Conservation (phyloP, 83 land plant species). For the Thuja plicata region DNA sequence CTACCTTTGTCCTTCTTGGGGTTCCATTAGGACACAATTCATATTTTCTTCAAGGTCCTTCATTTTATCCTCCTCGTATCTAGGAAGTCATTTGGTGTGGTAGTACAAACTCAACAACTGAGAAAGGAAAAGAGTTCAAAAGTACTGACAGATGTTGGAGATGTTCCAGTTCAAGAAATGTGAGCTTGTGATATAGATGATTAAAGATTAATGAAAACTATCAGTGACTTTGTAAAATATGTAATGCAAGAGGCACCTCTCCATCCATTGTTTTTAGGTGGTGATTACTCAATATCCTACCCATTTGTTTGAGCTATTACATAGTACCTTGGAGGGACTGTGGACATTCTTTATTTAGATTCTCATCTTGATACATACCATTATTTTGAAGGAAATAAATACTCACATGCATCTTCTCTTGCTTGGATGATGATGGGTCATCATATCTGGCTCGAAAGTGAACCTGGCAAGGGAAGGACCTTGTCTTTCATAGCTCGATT, state of each 20-base stretch:
- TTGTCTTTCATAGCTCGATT: conserved; percentile 40
- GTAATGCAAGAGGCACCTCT: too few relatives aligned
- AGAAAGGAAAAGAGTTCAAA: too few relatives aligned
- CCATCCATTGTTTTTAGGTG: too few relatives aligned
- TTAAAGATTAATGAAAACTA: too few relatives aligned
- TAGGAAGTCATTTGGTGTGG: conserved; percentile 99
- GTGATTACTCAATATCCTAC: too few relatives aligned
- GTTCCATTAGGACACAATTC: conserved; percentile 99
- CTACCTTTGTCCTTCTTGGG: conserved; percentile 86
- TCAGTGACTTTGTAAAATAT: too few relatives aligned
- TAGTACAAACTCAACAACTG: conserved; percentile 93
- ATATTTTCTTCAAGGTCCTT: conserved; percentile 97
- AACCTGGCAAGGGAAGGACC: conserved; percentile 45
- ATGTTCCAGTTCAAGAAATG: too few relatives aligned
- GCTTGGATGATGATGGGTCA: conserved; percentile 99
- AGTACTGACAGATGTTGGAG: too few relatives aligned
- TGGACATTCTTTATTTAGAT: conserved; percentile 97
- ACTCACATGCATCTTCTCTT: conserved; percentile 97
- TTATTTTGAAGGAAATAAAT: conserved; percentile 92
- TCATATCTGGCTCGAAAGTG: conserved; percentile 59
- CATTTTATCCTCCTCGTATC: conserved; percentile 98
- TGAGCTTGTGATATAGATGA: too few relatives aligned
- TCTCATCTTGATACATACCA: conserved; percentile 99
- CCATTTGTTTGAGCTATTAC: too few relatives aligned
- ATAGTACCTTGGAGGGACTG: conserved; percentile 67